phyloP scores from a whole-genome alignment of 257 asterid species.

The Echium plantagineum region DNA sequence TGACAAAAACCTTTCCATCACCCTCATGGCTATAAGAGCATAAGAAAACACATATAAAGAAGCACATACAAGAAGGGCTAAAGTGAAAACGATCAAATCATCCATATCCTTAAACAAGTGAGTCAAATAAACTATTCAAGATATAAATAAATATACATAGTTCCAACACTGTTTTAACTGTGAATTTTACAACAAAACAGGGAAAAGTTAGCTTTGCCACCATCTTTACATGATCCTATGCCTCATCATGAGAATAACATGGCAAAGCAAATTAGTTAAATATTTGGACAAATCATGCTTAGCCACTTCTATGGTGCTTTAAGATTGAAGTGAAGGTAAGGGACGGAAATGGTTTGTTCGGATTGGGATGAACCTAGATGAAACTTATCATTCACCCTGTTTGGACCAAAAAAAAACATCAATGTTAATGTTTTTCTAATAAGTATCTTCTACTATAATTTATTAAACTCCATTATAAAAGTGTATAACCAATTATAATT shows the following conservation, averaged over 20 bases:
- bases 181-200: background rate
- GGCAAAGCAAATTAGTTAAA: background rate
- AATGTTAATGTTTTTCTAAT: no score
- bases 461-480: no score
- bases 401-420: no score
- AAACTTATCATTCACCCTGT: no score
- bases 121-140: no score
- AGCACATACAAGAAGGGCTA: slow-evolving; percentile 7
- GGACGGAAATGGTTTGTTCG: no score
- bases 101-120: background rate
- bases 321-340: no score
- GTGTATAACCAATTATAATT: no score
- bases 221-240: slow-evolving; percentile 10
- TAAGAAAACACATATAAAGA: slow-evolving; percentile 8
- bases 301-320: no score
- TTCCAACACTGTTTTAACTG: background rate
- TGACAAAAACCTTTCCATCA: slow-evolving; percentile 1
- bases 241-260: background rate
- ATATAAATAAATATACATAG: background rate
- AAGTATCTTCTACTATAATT: no score
- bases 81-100: slow-evolving; percentile 3
- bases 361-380: no score
- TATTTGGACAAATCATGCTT: no score
- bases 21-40: slow-evolving; percentile 4
- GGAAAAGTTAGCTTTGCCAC: slow-evolving; percentile 8